Conservation (phyloP, 106 monocot genomes). For the Allium fistulosum region DNA sequence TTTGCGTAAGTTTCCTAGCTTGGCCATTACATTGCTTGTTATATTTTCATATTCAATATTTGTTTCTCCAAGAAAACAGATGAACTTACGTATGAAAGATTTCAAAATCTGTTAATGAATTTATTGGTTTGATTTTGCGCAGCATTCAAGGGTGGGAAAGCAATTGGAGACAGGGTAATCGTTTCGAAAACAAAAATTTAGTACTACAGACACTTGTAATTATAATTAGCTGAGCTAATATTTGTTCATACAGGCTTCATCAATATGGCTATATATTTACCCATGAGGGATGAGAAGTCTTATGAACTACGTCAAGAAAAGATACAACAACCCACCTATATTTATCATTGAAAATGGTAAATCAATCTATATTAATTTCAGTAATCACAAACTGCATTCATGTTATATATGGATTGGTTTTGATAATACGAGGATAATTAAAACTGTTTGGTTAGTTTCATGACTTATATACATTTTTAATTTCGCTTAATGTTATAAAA, state of each 20-base stretch:
- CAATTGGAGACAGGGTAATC: constrained; percentile 21
- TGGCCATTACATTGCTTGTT: no score
- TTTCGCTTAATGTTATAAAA: no score
- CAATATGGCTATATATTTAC: constrained; percentile 87
- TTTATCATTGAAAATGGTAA: constrained; percentile 96
- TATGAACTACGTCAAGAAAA: constrained; percentile 89
- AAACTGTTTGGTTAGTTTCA: no score
- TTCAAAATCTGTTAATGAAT: background rate
- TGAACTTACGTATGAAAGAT: background rate
- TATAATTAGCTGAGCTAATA: background rate
- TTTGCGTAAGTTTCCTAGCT: constrained; percentile 44
- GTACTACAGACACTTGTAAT: no score
- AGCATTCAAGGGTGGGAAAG: constrained; percentile 10
- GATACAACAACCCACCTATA: constrained; percentile 71
- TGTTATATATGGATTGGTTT: no score
- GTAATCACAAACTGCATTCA: background rate
- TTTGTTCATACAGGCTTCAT: constrained; percentile 49
- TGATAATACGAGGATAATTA: no score
- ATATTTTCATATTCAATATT: no score
- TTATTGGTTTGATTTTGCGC: constrained; percentile 1
- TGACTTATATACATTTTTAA: no score
- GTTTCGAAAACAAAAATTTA: no score
- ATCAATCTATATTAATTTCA: no score
- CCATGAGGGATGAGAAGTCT: constrained; percentile 77
- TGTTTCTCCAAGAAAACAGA: no score